Evolutionary conservation across 2,329 filamentous ascomycete genomes (phyloP).

Genomic region (Pleochaeta shiraiana): DNA sequence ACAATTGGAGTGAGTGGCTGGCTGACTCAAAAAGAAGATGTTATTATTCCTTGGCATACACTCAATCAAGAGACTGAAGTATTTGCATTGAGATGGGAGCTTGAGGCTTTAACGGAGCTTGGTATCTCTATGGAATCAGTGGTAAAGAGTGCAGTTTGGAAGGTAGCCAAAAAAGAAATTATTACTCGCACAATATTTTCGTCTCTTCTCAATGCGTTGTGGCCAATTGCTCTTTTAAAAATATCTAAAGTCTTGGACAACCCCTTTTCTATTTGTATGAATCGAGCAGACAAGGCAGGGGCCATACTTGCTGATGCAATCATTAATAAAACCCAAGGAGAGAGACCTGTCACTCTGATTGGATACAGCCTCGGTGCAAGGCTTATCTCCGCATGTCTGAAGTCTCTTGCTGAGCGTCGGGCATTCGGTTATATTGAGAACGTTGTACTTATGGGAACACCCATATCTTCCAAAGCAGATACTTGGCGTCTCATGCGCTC

Average conservation of each 20-base stretch:
- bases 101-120: slow-evolving; percentile 53
- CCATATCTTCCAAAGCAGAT: slow-evolving; percentile 45
- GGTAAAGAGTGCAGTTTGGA: slow-evolving; percentile 64
- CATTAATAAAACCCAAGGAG: slow-evolving; percentile 62
- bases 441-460: slow-evolving; percentile 63
- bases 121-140: slow-evolving; percentile 59
- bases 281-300: slow-evolving; percentile 61
- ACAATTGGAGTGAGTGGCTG: slow-evolving; percentile 69
- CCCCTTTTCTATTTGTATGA: slow-evolving; percentile 56
- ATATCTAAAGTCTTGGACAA: slow-evolving; percentile 54
- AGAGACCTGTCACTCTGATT: slow-evolving; percentile 57
- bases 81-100: slow-evolving; percentile 70
- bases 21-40: slow-evolving; percentile 48
- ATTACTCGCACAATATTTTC: slow-evolving; percentile 40
- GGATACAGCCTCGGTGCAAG: slow-evolving; percentile 67
- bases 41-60: slow-evolving; percentile 57
- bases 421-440: slow-evolving; percentile 73
- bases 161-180: slow-evolving; percentile 42
- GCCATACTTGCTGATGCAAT: slow-evolving; percentile 61
- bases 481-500: slow-evolving; percentile 60
- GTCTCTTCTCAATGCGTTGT: slow-evolving; percentile 43
- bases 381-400: slow-evolving; percentile 64
- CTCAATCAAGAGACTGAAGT: slow-evolving; percentile 53
- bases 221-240: slow-evolving; percentile 45
- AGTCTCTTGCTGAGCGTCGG: slow-evolving; percentile 49